phyloP scores from a whole-genome alignment of 2,329 filamentous ascomycete species.

The Trichoderma endophyticum region DNA sequence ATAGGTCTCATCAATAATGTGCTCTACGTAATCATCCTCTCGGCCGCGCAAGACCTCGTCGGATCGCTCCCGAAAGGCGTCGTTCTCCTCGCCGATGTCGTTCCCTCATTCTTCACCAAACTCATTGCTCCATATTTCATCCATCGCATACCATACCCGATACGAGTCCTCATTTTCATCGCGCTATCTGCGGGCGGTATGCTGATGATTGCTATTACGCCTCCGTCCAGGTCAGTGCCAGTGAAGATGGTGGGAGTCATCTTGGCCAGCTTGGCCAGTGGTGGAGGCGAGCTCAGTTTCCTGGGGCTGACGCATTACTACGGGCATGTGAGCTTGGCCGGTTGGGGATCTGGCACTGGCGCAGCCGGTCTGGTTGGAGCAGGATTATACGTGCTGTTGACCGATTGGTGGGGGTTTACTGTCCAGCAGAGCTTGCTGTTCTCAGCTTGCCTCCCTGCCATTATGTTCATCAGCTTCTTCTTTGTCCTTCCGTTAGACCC shows the following conservation, averaged over 20 bases:
- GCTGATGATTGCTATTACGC: slow-evolving; percentile 81
- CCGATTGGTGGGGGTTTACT: slow-evolving; percentile 71
- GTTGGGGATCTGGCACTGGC: slow-evolving; percentile 90
- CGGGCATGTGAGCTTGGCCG: slow-evolving; percentile 78
- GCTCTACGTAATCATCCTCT: slow-evolving; percentile 95
- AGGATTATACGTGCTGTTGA: slow-evolving; percentile 81
- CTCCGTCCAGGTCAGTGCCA: slow-evolving; percentile 60
- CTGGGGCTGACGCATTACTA: slow-evolving; percentile 91
- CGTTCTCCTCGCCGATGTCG: slow-evolving; percentile 87
- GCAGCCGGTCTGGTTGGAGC: slow-evolving; percentile 85
- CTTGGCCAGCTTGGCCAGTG: slow-evolving; percentile 79
- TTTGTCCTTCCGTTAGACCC: slow-evolving; percentile 65
- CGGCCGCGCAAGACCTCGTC: slow-evolving; percentile 91
- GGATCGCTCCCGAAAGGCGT: slow-evolving; percentile 88
- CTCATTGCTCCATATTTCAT: slow-evolving; percentile 92
- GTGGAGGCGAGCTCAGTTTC: slow-evolving; percentile 87
- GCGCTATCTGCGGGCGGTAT: slow-evolving; percentile 77
- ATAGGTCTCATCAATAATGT: slow-evolving; percentile 79
- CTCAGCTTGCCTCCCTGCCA: slow-evolving; percentile 72
- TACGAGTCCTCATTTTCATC: slow-evolving; percentile 73
- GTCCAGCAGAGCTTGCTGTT: slow-evolving; percentile 72
- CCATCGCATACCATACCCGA: slow-evolving; percentile 74
- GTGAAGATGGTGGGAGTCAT: slow-evolving; percentile 80
- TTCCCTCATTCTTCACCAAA: slow-evolving; percentile 86
- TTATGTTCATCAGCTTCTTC: slow-evolving; percentile 89